phyloP scores from a whole-genome alignment of 140 eudicot genomes.

The Anethum foeniculum region DNA sequence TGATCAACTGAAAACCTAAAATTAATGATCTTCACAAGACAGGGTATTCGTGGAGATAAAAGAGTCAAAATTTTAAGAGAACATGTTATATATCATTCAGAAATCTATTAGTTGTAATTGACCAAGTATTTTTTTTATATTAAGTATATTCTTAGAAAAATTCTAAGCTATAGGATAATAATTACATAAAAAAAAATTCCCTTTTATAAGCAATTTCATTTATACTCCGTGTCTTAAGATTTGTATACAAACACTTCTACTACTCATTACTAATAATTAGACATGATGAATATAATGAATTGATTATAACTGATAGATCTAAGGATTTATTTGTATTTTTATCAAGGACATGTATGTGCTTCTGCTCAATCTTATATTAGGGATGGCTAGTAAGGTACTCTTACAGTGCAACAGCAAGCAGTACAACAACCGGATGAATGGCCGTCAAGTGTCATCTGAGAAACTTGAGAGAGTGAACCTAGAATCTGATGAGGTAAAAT shows the following conservation, averaged over 20 bases:
- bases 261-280: neutral
- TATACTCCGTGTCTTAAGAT: too few relatives aligned
- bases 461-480: slow-evolving; percentile 70
- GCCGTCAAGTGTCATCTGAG: slow-evolving; percentile 87
- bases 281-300: neutral
- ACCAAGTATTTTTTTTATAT: neutral
- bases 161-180: too few relatives aligned
- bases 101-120: neutral
- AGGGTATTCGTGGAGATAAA: neutral
- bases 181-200: too few relatives aligned
- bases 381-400: slow-evolving; percentile 12
- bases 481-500: slow-evolving; percentile 87
- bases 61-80: too few relatives aligned
- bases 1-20: neutral
- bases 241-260: neutral
- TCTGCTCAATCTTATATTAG: neutral
- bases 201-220: neutral
- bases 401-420: slow-evolving; percentile 75
- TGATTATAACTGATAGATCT: too few relatives aligned
- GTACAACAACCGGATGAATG: slow-evolving; percentile 80
- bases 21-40: too few relatives aligned
- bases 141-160: neutral
- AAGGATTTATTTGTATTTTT: too few relatives aligned
- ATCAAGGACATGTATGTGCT: neutral
- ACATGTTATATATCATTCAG: too few relatives aligned